These are phyloP conservation scores for Saturnispora diversa DNA, from an alignment of 805 yeast species.

Conservation along the genomic window DNA sequence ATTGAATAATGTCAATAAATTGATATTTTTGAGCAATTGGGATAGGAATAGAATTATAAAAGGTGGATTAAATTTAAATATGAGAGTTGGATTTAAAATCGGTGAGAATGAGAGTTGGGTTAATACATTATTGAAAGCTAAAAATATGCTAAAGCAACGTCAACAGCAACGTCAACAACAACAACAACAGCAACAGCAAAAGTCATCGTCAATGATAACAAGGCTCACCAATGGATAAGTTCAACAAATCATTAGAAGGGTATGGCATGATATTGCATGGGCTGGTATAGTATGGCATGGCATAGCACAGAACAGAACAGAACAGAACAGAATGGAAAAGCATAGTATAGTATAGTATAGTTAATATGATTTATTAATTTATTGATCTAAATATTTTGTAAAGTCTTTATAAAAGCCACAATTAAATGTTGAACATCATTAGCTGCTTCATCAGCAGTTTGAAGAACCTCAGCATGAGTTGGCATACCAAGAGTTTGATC, in stretches of 20 bases:
- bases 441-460: constrained; percentile 73
- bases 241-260: no score
- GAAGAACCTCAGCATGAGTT: constrained; percentile 84
- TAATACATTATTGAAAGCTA: constrained; percentile 58
- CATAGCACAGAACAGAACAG: no score
- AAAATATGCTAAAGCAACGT: constrained; percentile 37
- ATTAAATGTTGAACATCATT: constrained; percentile 68
- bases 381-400: constrained; percentile 6
- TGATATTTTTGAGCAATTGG: constrained; percentile 46
- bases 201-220: no score
- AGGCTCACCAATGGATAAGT: no score
- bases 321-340: no score
- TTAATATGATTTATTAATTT: not conserved
- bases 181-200: constrained; percentile 5
- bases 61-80: constrained; percentile 29
- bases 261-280: not conserved
- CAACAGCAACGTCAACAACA: constrained; percentile 7
- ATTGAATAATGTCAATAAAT: constrained; percentile 45
- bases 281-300: not conserved
- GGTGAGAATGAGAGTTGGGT: constrained; percentile 57
- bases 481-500: constrained; percentile 64
- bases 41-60: constrained; percentile 30
- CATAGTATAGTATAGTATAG: no score
- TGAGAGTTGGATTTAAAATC: constrained; percentile 32
- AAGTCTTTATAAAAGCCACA: constrained; percentile 42